Base-by-base conservation (phyloP, 192 early-diverging fungal genomes). In the Dissophora ornata region DNA sequence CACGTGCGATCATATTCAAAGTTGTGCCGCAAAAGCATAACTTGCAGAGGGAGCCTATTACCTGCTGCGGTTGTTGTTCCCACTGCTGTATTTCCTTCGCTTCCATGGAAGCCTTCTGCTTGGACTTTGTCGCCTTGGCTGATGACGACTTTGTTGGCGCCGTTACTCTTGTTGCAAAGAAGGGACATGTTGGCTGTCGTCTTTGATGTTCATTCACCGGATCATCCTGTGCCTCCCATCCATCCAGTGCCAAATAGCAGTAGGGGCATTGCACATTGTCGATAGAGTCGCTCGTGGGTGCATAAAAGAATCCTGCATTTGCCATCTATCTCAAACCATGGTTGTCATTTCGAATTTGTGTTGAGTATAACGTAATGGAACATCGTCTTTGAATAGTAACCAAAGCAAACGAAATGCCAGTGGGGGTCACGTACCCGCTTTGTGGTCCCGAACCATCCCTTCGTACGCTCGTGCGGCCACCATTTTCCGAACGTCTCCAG, bases 181-280 rank as follows among this genome's bases (percentile, higher is more conserved):
- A 75, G 22, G 67, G 57, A 26, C 80, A 81, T 1, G 32, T 38
- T 11, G 71, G 67, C 9, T 41, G 30, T 42, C 80, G 51, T 51
- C 68, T 69, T 36, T 58, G 49, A 46, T 81, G 80, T 57, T 81
- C 80, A 33, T 81, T 63, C 22, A 67, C 45, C 21, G 80, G 80
- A 34, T 81, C 80, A 51, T 81, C 80, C 19, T 58, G 12, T 4
- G 57, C 30, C 40, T 77, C 71, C 80, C 80, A 81, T 12, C 71
- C 67, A 30, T 77, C 71, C 48, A 81, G 49, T 19, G 57, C 62
- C 19, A 69, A 29, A 1, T 42, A n/a, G 34, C 80, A 81, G 69
- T 81, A 81, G 34, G 64, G 48, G 36, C 80, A 81, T 30, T 57
- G 47, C 5, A 63, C 71, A 48, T 70, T 67, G 47, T 81, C 80